Base-by-base conservation (phyloP, 2,329 filamentous ascomycete genomes). In the Phaeosphaeria sp. region DNA sequence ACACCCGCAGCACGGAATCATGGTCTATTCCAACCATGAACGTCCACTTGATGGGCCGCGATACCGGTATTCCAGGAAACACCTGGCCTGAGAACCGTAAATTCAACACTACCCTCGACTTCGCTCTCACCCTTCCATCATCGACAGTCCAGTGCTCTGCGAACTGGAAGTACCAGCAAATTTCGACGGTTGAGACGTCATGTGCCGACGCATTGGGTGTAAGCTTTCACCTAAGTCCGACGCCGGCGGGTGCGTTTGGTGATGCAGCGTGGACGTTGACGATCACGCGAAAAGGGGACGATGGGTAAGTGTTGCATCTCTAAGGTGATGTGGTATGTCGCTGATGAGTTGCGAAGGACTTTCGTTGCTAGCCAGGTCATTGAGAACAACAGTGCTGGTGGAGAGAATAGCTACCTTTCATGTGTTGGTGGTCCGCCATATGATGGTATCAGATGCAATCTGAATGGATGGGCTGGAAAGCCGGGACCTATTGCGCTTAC, bases 71-170 rank as follows among this genome's bases (percentile, higher is more conserved):
- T 36, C 46, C 46, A 5, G 46, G 46, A 15, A 49, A 49, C 17
- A 30, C 22, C 11, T 49, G 46, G 46, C 46, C 46, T 25, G 46
- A 49, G 6, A 13, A 18, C 30, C 22, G 46, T 21, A 49, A 49
- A 18, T 49, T 49, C 46, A 49, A 49, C 46, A 49, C 46, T 4
- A 49, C 46, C 10, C 46, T 49, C 23, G 46, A 49, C 46, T 49
- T 49, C 46, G 27, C 46, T 3, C 46, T 49, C 13, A 33, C 15
- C 3, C 23, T 49, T 1, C 23, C 46, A 6, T 49, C 46, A 3
- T 49, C 46, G 6, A n/a, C 25, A 36, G 46, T 49, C 9, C 25
- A 49, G 23, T 49, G 46, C 30, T 49, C 46, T 11, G 15, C 46
- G 18, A 49, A 49, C 23, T 49, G 46, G 46, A 49, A 30, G 46